Evolutionary conservation across 2,329 filamentous ascomycete genomes (phyloP), one percentile per base, ranked within the genome.

Genomic region (Xenosphaeropsis pyriputrescens): DNA sequence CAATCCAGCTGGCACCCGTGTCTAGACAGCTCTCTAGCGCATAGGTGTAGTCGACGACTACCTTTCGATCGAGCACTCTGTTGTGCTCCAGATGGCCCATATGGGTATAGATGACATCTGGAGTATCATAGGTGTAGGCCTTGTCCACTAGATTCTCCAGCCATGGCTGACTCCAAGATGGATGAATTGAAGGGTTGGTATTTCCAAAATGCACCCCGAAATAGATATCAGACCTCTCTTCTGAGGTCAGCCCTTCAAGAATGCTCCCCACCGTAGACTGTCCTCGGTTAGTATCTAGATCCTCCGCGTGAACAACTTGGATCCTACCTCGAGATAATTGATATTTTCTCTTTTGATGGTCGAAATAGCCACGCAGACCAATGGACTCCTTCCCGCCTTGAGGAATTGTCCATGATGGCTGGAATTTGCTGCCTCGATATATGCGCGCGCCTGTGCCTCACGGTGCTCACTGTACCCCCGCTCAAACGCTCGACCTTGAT

Each of bases 1-100:
- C 46, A 14, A 54, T 58, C 36, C 57, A 59, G 3, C 51, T 50
- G 1, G 55, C 50, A 5, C 45, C 46, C 4, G 48, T 52, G 6
- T 46, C 18, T 14, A 53, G 45, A 40, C 56, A 59, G 22, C 41
- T 22, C 5, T 47, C 35, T 4, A 60, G 38, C 2, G 47, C 45
- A 37, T 58, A 53, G 22, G 46, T 45, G 35, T 57, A 58, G 36
- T 57, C 55, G 32, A 26, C 22, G 12, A 26, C 22, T 9, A 26
- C 22, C 8, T 26, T 26, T 11, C 22, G 8, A 26, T 26, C 22
- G 12, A 26, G 22, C 22, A 26, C 22, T 11, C 22, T 26, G 8
- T 26, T 26, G 22, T 26, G 22, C 22, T 26, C 22, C 22, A 26
- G 22, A 26, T 26, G 22, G 4, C 22, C 8, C 22, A 26, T 26